Base-by-base conservation (phyloP, 371 early-diverging fungal genomes). In the Rozella allomycis region DNA sequence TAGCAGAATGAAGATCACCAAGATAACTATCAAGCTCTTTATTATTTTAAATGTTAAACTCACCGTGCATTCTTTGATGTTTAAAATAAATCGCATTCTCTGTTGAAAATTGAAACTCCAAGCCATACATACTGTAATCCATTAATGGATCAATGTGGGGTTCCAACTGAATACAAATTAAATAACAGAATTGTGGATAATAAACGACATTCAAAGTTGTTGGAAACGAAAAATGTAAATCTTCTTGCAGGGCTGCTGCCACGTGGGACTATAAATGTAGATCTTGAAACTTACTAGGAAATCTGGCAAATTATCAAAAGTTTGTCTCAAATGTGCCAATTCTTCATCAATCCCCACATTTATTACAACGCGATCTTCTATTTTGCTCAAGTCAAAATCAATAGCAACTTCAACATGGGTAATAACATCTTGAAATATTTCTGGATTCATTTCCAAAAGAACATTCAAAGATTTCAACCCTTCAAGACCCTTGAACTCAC, bases 1-100 rank as follows among this genome's bases (percentile, higher is more conserved):
- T 78, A 33, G 71, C 50, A 0, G 64, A 64, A 40, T 81, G 74
- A 9, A 78, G 59, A 34, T 81, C 81, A 5, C 81, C 79, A 7
- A 78, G 33, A 4, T 45, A 46, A 27, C 69, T 60, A 35, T 81
- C 81, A 17, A 81, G 41, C 23, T 64, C 74, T 73, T 31, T 17
- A 3, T 30, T 7, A 14, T 21, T n/a, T 2, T 25, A 4, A 12
- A 14, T 12, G 22, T 4, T 22, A 25, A 17, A 11, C n/a, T 31
- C 46, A 72, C 76, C 69, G 44, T 53, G 47, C 54, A 70, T 78
- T 5, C 45, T 37, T 3, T 47, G 49, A 33, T 66, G 71, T 32
- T 81, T 81, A 46, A 68, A 78, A 39, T 76, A 81, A 0, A 67
- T 49, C 0, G 65, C 65, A 10, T 58, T 62, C 10, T 47, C 55